phyloP scores from a whole-genome alignment of 2,329 filamentous ascomycete genomes.

The Xylariaceae sp. region DNA sequence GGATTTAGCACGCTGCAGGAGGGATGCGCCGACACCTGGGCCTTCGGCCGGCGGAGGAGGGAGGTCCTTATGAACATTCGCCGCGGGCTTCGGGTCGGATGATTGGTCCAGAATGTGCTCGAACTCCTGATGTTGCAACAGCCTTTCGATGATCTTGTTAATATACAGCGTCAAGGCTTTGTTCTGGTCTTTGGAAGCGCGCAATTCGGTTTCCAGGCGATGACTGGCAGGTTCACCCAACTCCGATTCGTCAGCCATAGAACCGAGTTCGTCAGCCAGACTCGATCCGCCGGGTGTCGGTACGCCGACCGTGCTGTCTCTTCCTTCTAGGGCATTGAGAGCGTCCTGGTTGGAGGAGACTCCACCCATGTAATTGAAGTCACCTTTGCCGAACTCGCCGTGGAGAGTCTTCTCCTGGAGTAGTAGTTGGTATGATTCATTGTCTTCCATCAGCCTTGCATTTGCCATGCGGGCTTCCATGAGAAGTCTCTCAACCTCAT shows the following conservation, averaged over 20 bases:
- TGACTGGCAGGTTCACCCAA: slow-evolving; percentile 61
- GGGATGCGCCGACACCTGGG: slow-evolving; percentile 44
- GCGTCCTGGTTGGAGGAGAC: slow-evolving; percentile 59
- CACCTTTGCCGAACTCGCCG: slow-evolving; percentile 80
- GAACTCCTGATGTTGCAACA: slow-evolving; percentile 91
- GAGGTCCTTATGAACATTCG: slow-evolving; percentile 76
- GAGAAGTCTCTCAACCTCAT: slow-evolving; percentile 84
- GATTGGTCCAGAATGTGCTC: slow-evolving; percentile 88
- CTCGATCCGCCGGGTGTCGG: slow-evolving; percentile 43
- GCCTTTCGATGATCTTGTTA: slow-evolving; percentile 96
- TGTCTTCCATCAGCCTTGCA: slow-evolving; percentile 94
- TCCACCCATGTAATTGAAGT: slow-evolving; percentile 65
- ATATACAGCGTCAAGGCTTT: slow-evolving; percentile 97
- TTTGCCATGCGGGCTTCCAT: slow-evolving; percentile 95
- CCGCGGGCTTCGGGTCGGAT: slow-evolving; percentile 53
- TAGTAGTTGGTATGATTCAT: slow-evolving; percentile 94
- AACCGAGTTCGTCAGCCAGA: slow-evolving; percentile 80
- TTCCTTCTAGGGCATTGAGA: slow-evolving; percentile 60
- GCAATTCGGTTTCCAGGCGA: slow-evolving; percentile 73
- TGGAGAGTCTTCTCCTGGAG: slow-evolving; percentile 93
- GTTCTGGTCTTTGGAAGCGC: slow-evolving; percentile 84
- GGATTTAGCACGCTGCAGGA: slow-evolving; percentile 60
- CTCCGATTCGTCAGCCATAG: slow-evolving; percentile 58
- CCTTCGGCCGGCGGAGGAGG: slow-evolving; percentile 62
- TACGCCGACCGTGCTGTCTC: slow-evolving; percentile 30